Base-by-base conservation (phyloP, 129 eudicot species). In the Silybum marianum region DNA sequence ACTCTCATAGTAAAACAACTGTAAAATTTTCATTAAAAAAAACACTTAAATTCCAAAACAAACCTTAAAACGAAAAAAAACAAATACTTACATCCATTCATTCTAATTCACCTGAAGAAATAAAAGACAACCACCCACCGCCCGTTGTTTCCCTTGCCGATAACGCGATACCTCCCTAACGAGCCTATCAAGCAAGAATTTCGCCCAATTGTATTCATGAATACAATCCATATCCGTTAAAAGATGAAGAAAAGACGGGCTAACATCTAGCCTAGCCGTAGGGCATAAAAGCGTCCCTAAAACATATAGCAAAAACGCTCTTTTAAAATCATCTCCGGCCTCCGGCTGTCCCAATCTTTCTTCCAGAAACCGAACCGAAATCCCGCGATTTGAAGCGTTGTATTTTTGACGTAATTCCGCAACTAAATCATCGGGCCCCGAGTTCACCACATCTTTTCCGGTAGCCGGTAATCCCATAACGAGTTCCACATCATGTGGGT, bases 61-160 rank as follows among this genome's bases (percentile, higher is more conserved):
- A 39, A 72, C 23, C 32, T 32, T 3, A 28, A 1, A 69, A 21
- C 36, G n/a, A n/a, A 6, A n/a, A 66, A 13, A 71, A 69, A 19
- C 32, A 82, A 77, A 30, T 13, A 76, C 28, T 32, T 48, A 54
- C 38, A 16, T 28, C 18, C 36, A 32, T 28, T 28, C 71, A 85
- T 78, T 72, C 26, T 24, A 23, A 9, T 75, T 75, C 71, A 92
- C 97, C 94, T 92, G 97, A 65, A 92, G 94, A 88, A 92, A 92
- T 85, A 92, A 25, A 73, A 92, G 94, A 80, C 97, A 92, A 48
- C 97, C 97, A 75, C 97, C 97, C 77, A 92, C 97, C 2, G 97
- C 97, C 70, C 90, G 91, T 69, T 92, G 97, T 90, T 92, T 90
- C 71, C 97, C 97, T 82, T 90, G 94, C 54, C 94, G 90, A 85